These are phyloP conservation scores for Tremella mesenterica DNA, from an alignment of 768 basidiomycete genomes.

Conservation along the genomic window DNA sequence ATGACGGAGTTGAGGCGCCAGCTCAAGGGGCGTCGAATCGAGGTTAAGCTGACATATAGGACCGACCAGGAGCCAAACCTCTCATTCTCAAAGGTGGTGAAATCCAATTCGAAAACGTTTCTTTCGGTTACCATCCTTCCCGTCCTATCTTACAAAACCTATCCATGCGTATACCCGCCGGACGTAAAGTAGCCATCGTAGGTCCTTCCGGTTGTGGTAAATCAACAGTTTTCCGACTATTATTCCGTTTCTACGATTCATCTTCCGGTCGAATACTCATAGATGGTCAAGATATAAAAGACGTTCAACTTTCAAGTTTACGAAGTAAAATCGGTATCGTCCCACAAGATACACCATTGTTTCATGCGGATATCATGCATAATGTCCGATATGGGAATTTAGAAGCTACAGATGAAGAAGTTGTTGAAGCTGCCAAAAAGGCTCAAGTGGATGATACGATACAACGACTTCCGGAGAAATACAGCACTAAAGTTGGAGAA, in stretches of 20 bases:
- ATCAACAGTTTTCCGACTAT: conserved; percentile 86
- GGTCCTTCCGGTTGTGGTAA: conserved; percentile 97
- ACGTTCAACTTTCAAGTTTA: conserved; percentile 62
- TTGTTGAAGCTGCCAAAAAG: conserved; percentile 68
- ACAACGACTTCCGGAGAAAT: conserved; percentile 70
- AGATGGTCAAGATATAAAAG: conserved; percentile 76
- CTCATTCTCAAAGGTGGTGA: conserved; percentile 68
- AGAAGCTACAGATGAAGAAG: conserved; percentile 80
- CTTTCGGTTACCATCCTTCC: conserved; percentile 82
- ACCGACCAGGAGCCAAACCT: conserved; percentile 59
- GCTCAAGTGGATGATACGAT: conserved; percentile 83
- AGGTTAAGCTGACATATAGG: conserved; percentile 47
- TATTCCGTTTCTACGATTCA: conserved; percentile 91
- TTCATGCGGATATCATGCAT: conserved; percentile 90
- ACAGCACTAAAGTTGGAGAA: conserved; percentile 86
- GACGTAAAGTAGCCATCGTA: conserved; percentile 93
- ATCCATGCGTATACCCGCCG: conserved; percentile 84
- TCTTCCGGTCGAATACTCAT: conserved; percentile 63
- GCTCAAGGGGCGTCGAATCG: not conserved
- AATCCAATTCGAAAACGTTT: conserved; percentile 85
- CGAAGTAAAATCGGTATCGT: conserved; percentile 79
- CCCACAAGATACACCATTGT: conserved; percentile 94
- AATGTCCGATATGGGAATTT: conserved; percentile 89
- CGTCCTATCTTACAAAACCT: conserved; percentile 84
- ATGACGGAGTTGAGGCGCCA: no score